Evolutionary conservation across 306 rosid genomes (phyloP).

Genomic region (Lotus japonicus): DNA sequence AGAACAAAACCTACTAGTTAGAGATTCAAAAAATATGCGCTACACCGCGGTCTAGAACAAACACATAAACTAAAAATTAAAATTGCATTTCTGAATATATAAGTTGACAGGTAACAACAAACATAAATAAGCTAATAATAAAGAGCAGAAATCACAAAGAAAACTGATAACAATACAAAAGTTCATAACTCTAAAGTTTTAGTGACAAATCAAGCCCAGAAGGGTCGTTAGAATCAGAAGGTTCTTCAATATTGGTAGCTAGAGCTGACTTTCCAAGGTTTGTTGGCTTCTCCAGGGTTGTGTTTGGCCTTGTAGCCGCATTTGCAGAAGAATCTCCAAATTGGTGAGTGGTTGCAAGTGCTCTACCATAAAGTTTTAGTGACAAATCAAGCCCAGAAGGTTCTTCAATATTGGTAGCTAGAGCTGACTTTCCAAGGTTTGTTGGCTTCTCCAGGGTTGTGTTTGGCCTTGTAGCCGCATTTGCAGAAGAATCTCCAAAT

Average conservation of each 20-base stretch:
- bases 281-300: not conserved
- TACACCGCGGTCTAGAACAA: too few species aligned
- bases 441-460: not conserved
- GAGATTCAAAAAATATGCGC: too few species aligned
- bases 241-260: not conserved
- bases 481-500: not conserved
- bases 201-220: conserved; percentile 31
- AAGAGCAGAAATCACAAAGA: too few species aligned
- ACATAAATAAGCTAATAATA: too few species aligned
- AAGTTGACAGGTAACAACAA: too few species aligned
- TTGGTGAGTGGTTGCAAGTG: not conserved
- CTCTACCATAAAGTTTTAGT: conserved; percentile 37
- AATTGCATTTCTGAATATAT: too few species aligned
- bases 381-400: conserved; percentile 19
- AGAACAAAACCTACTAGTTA: too few species aligned
- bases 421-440: too few species aligned
- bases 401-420: not conserved
- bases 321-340: not conserved
- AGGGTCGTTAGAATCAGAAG: not conserved
- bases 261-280: too few species aligned
- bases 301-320: not conserved
- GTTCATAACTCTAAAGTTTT: conserved; percentile 26
- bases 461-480: not conserved
- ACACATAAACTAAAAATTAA: too few species aligned
- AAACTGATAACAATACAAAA: too few species aligned